phyloP scores from a whole-genome alignment of 2,329 filamentous ascomycete species.

The Elsinoe australis region DNA sequence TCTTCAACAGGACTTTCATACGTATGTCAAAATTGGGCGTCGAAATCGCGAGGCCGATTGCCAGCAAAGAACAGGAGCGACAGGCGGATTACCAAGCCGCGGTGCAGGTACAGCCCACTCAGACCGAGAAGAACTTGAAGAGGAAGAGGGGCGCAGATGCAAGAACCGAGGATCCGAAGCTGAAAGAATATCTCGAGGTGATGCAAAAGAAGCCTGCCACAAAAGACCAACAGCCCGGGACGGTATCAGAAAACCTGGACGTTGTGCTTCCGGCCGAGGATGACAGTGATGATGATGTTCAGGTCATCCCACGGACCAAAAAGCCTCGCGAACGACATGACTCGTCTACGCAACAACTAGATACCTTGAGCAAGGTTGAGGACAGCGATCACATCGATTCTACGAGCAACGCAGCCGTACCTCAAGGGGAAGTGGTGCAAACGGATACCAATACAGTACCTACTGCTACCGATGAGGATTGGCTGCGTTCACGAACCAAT shows the following conservation, averaged over 20 bases:
- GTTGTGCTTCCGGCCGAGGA: constrained; percentile 16
- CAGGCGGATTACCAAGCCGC: too few species aligned
- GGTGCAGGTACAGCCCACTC: too few species aligned
- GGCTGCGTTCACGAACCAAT: constrained; percentile 83
- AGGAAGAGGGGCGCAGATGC: constrained; percentile 55
- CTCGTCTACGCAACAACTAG: not conserved
- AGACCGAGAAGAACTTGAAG: constrained; percentile 43
- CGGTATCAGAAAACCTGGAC: not conserved
- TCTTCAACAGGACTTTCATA: constrained; percentile 93
- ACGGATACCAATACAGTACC: too few species aligned
- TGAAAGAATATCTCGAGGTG: constrained; percentile 77
- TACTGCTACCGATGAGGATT: constrained; percentile 66
- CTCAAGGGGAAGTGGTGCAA: too few species aligned
- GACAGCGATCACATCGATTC: constrained; percentile 24
- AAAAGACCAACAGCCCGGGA: constrained; percentile 36
- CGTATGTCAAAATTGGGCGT: constrained; percentile 91
- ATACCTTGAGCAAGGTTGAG: constrained; percentile 17
- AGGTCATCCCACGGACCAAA: constrained; percentile 48
- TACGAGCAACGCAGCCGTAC: constrained; percentile 20
- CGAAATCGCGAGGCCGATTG: constrained; percentile 75
- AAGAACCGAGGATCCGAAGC: constrained; percentile 58
- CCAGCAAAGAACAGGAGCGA: not conserved
- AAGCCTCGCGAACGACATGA: constrained; percentile 20
- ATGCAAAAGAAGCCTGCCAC: constrained; percentile 64
- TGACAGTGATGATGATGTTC: constrained; percentile 62